Conservation (phyloP, 2,329 filamentous ascomycete species). For the Penicillium sp. region DNA sequence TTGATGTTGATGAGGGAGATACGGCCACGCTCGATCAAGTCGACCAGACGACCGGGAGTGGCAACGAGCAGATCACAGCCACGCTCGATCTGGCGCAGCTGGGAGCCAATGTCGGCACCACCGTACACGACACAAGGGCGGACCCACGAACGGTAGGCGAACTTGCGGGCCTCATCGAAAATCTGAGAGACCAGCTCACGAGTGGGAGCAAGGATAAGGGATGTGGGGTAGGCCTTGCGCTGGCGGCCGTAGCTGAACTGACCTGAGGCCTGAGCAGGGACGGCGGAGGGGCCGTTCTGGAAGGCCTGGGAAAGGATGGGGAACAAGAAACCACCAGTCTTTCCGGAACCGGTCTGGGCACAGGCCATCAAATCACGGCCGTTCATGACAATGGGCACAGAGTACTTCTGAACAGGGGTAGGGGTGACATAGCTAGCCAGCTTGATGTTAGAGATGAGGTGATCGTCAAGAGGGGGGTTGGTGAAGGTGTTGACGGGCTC, state of each 20-base stretch:
- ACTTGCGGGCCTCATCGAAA: slow-evolving; percentile 96
- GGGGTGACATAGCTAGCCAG: slow-evolving; percentile 92
- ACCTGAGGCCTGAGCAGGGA: slow-evolving; percentile 63
- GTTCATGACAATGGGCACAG: slow-evolving; percentile 96
- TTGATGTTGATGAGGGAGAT: slow-evolving; percentile 99
- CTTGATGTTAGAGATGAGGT: slow-evolving; percentile 89
- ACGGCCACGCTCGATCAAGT: slow-evolving; percentile 96
- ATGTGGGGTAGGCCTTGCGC: slow-evolving; percentile 96
- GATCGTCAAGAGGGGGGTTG: slow-evolving; percentile 92
- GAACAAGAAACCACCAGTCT: slow-evolving; percentile 99
- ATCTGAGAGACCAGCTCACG: slow-evolving; percentile 99
- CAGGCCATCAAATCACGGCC: slow-evolving; percentile 99
- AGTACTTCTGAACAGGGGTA: slow-evolving; percentile 98
- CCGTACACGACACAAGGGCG: slow-evolving; percentile 98
- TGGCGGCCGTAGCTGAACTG: slow-evolving; percentile 76
- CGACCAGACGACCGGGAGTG: slow-evolving; percentile 93
- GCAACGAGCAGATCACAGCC: slow-evolving; percentile 96
- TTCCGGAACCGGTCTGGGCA: slow-evolving; percentile 98
- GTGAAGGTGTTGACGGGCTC: slow-evolving; percentile 88
- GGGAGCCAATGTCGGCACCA: slow-evolving; percentile 96
- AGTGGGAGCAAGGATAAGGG: slow-evolving; percentile 91
- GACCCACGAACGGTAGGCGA: slow-evolving; percentile 94
- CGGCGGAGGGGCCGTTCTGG: slow-evolving; percentile 75
- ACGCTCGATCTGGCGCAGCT: slow-evolving; percentile 96
- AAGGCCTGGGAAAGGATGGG: slow-evolving; percentile 98